Percentiles rank a stretch among this genome's conserved stretches.
phyloP scores from a whole-genome alignment of 768 basidiomycete species.

The Serendipita sp. region DNA sequence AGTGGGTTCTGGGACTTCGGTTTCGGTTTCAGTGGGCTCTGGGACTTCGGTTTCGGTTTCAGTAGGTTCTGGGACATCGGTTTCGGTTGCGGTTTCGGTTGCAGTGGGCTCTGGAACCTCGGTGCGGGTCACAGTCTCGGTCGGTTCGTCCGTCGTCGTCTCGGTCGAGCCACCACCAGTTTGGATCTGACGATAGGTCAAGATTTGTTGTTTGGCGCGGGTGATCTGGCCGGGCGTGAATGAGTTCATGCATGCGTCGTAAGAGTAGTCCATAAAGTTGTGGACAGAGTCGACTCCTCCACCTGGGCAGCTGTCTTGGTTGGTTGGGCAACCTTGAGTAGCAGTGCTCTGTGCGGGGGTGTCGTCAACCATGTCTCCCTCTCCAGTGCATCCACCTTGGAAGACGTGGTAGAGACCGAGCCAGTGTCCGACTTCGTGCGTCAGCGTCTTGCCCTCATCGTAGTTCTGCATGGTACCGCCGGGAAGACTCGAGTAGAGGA shows the following conservation, averaged over 20 bases:
- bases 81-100: background rate
- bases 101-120: background rate
- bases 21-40: conserved; percentile 1
- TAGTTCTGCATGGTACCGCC: conserved; percentile 27
- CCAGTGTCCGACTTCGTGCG: conserved; percentile 49
- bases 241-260: conserved; percentile 12
- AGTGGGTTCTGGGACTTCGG: background rate
- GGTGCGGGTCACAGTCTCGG: background rate
- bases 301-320: conserved; percentile 20
- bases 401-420: conserved; percentile 43
- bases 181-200: conserved; percentile 8
- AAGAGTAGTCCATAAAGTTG: conserved; percentile 11
- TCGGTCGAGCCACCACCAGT: background rate
- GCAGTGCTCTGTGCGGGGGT: conserved; percentile 16
- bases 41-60: background rate
- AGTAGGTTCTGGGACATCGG: background rate
- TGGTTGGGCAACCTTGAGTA: conserved; percentile 21
- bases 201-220: conserved; percentile 12
- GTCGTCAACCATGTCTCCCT: conserved; percentile 13
- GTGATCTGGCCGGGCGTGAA: conserved; percentile 18
- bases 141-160: background rate
- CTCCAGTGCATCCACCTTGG: conserved; percentile 12
- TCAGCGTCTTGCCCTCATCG: conserved; percentile 28
- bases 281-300: conserved; percentile 14
- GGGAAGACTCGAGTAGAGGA: conserved; percentile 20